These are phyloP conservation scores for Chytriomyces sp. DNA, from an alignment of 192 early-diverging fungal genomes.

Conservation along the genomic window DNA sequence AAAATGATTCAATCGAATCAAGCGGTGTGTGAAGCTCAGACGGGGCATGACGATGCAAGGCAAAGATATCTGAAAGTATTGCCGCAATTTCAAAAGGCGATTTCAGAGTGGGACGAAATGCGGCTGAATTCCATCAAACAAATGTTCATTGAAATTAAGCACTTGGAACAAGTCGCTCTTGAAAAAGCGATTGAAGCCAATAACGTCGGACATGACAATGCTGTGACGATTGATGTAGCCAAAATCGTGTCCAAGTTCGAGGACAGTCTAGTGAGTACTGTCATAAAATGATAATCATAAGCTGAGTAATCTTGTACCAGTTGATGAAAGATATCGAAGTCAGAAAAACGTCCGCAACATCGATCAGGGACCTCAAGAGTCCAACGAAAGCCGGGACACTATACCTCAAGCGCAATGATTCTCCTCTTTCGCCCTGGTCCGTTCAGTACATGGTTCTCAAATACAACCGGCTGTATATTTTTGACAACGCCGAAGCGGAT, in stretches of 20 bases:
- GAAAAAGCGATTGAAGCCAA: slow-evolving; percentile 25
- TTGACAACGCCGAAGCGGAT: slow-evolving; percentile 37
- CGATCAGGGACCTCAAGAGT: slow-evolving; percentile 17
- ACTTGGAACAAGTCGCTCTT: slow-evolving; percentile 32
- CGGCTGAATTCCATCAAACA: slow-evolving; percentile 30
- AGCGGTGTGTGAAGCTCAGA: slow-evolving; percentile 24
- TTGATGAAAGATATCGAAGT: slow-evolving; percentile 26
- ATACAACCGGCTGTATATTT: slow-evolving; percentile 36
- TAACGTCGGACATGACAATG: slow-evolving; percentile 31
- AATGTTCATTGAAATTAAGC: slow-evolving; percentile 29
- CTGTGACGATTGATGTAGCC: slow-evolving; percentile 27
- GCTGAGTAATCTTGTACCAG: slow-evolving; percentile 12
- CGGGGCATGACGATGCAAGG: slow-evolving; percentile 30
- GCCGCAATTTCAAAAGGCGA: slow-evolving; percentile 29
- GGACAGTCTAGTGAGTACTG: slow-evolving; percentile 28
- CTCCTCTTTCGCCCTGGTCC: slow-evolving; percentile 41
- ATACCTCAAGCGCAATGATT: slow-evolving; percentile 43
- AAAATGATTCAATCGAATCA: slow-evolving; percentile 40
- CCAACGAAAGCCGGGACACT: slow-evolving; percentile 37
- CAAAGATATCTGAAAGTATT: slow-evolving; percentile 33
- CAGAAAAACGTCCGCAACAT: slow-evolving; percentile 27
- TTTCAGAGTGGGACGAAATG: slow-evolving; percentile 17
- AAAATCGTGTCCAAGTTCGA: slow-evolving; percentile 39
- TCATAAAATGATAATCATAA: background rate
- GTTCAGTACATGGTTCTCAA: slow-evolving; percentile 42